Base-by-base conservation (phyloP, 2,329 filamentous ascomycete genomes). In the Arthroderma sp. region DNA sequence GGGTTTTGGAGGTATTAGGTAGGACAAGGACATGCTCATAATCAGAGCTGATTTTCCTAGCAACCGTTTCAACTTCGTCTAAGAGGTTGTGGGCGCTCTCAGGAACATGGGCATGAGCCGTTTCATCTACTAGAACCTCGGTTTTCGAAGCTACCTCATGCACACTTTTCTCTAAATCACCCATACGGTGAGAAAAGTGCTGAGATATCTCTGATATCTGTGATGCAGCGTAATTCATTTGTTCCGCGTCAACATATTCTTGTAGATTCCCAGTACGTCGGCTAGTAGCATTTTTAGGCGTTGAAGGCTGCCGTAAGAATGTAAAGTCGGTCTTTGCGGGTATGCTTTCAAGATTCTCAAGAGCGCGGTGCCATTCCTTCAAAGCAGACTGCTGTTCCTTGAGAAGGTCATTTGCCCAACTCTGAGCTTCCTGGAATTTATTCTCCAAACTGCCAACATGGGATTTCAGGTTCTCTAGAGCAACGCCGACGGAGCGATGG, bases 21-120 rank as follows among this genome's bases (percentile, higher is more conserved):
- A 87, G 80, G 4, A 75, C 73, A 38, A 86, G 68, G 7, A 86
- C 78, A 52, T 85, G 81, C 53, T 87, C 81, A 57, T 86, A 85
- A 62, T 96, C 91, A 4, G 81, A 84, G 40, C 81, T 79, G 41
- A 98, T 83, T 64, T 95, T 95, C 55, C 80, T 86, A 42, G 81
- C 80, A 45, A 96, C 73, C 0, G 85, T 82, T 58, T 89, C 81
- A 37, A 96, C 86, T 59, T 96, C 91, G 49, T 86, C 76, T 41
- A 91, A 70, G 5, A 94, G 68, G 49, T 82, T 78, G 22, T 69
- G 63, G 4, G 82, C 73, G 51, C 88, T 83, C 40, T 77, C 72
- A 72, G 81, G 40, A 71, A 74, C 46, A 58, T 69, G 52, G 67
- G 56, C 53, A 8, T 43, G 10, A 8, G 32, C 32, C 4, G 22